A percentile compares a stretch with the other conserved stretches of the same genome.
phyloP scores from a whole-genome alignment of 306 rosid genomes.

The Hippophae gyantsensis region DNA sequence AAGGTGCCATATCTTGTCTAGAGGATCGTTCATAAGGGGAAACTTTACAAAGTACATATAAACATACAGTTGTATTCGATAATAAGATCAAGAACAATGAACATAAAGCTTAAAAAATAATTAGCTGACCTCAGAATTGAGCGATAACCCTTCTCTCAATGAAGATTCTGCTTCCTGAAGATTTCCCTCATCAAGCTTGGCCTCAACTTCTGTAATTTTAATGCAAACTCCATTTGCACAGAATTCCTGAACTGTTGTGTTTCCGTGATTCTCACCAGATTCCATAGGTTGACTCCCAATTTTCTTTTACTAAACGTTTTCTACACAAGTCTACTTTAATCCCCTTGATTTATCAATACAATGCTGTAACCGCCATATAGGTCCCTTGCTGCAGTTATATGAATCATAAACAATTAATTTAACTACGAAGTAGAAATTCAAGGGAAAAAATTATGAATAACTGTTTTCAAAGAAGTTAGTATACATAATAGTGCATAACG shows the following conservation, averaged over 20 bases:
- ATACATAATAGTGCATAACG: too few relatives aligned
- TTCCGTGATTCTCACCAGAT: slow-evolving; percentile 29
- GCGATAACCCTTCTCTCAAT: slow-evolving; percentile 71
- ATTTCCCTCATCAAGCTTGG: slow-evolving; percentile 83
- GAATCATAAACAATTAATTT: too few relatives aligned
- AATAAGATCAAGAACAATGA: background rate
- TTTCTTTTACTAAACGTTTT: slow-evolving; percentile 16
- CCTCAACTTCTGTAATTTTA: slow-evolving; percentile 54
- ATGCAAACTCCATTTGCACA: slow-evolving; percentile 62
- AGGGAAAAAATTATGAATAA: too few relatives aligned
- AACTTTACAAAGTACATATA: too few relatives aligned
- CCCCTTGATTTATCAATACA: slow-evolving; percentile 11
- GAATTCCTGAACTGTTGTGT: slow-evolving; percentile 33
- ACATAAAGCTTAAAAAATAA: background rate
- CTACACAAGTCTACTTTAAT: slow-evolving; percentile 24
- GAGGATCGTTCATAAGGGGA: too few relatives aligned
- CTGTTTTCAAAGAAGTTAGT: too few relatives aligned
- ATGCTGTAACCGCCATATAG: slow-evolving; percentile 9
- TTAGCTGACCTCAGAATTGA: slow-evolving; percentile 65
- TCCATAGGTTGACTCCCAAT: slow-evolving; percentile 44
- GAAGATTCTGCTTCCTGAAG: slow-evolving; percentile 83
- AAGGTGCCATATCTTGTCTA: too few relatives aligned
- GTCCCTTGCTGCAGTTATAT: background rate
- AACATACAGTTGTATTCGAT: background rate
- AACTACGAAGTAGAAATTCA: too few relatives aligned